These are phyloP conservation scores for Talaromyces sp. DNA, from an alignment of 2,329 filamentous ascomycete species.

Conservation along the genomic window DNA sequence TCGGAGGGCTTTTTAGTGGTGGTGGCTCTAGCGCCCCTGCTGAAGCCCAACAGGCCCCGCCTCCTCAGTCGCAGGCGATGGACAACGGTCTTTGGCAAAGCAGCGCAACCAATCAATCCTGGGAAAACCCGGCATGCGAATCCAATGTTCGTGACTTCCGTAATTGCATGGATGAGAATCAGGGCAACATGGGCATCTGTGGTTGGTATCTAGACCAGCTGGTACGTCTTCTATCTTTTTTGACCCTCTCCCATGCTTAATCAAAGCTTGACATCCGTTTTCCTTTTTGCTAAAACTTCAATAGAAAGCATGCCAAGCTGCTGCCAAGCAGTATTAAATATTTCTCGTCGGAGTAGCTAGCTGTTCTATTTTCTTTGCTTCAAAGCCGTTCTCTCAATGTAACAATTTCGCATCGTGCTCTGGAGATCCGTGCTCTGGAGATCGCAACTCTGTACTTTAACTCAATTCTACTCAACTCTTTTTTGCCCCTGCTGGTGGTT, in stretches of 20 bases:
- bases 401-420: slow-evolving; percentile 24
- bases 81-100: slow-evolving; percentile 50
- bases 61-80: slow-evolving; percentile 58
- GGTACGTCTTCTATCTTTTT: slow-evolving; percentile 48
- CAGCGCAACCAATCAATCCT: slow-evolving; percentile 52
- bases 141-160: slow-evolving; percentile 83
- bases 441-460: slow-evolving; percentile 28
- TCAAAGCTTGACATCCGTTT: neutral
- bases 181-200: slow-evolving; percentile 93
- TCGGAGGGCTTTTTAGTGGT: slow-evolving; percentile 85
- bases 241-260: too few relatives aligned
- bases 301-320: slow-evolving; percentile 79
- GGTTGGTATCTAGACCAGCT: slow-evolving; percentile 98
- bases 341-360: neutral
- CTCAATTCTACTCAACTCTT: slow-evolving; percentile 30
- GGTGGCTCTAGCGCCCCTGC: slow-evolving; percentile 62
- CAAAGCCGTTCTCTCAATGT: neutral
- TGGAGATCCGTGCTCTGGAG: slow-evolving; percentile 20
- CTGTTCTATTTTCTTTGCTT: slow-evolving; percentile 2
- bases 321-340: slow-evolving; percentile 69
- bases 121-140: slow-evolving; percentile 68
- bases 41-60: slow-evolving; percentile 55
- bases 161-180: slow-evolving; percentile 93
- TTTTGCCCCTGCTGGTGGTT: too few relatives aligned
- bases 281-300: slow-evolving; percentile 30